Conservation (phyloP, 345 rosid species). For the Eucalyptus viminalis region DNA sequence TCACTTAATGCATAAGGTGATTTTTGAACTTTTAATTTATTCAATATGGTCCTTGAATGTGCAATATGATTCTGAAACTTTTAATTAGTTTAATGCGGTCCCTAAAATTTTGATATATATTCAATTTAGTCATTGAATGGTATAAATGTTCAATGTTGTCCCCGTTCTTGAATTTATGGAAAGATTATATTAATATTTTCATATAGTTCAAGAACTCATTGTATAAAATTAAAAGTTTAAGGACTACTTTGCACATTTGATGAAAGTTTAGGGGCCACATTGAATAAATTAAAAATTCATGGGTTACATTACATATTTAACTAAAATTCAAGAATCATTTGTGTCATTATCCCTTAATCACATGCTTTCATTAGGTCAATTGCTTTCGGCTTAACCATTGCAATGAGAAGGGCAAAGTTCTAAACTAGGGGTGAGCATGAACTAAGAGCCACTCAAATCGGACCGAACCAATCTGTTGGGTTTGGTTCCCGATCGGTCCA, state of each 20-base stretch:
- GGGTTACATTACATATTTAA: neutral
- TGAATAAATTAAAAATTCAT: too few species aligned
- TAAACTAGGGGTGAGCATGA: too few species aligned
- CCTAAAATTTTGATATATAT: too few species aligned
- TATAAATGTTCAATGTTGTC: too few species aligned
- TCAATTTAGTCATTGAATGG: rapidly evolving
- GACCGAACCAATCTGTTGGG: rapidly evolving
- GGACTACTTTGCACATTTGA: neutral
- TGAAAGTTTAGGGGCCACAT: rapidly evolving
- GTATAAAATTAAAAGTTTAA: too few species aligned
- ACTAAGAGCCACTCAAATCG: rapidly evolving
- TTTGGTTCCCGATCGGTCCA: rapidly evolving
- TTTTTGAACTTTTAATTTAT: too few species aligned
- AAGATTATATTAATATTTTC: too few species aligned
- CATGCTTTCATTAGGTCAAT: rapidly evolving
- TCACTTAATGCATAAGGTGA: rapidly evolving
- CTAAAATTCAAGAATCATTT: rapidly evolving
- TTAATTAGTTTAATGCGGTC: rapidly evolving
- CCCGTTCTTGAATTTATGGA: rapidly evolving
- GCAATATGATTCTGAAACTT: rapidly evolving
- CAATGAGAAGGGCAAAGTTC: neutral
- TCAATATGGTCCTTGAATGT: rapidly evolving
- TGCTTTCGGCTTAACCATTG: neutral
- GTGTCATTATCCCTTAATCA: too few species aligned
- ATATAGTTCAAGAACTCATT: neutral